Base-by-base conservation (phyloP, 768 basidiomycete species). In the Myochromella boudieri region DNA sequence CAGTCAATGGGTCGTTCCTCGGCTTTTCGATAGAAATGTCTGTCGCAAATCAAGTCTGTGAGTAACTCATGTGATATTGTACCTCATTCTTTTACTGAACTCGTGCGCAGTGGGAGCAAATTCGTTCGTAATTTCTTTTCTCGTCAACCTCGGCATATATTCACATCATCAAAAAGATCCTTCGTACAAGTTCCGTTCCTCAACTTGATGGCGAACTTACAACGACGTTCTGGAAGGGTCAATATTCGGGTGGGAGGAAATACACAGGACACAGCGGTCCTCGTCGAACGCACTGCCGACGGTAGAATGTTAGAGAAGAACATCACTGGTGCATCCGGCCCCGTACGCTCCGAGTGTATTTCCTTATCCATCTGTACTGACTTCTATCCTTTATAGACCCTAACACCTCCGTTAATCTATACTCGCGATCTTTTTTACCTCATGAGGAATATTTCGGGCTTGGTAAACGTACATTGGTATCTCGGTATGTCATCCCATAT, bases 201-300 rank as follows among this genome's bases (percentile, higher is more conserved):
- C n/a, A 91, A 92, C 60, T 70, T 91, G 25, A 80, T 93, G 73
- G 72, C 80, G 4, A 85, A 87, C 52, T 68, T 93, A n/a, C 71
- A 70, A 39, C 71, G 78, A 54, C 75, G 90, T 20, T 77, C 78
- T 3, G 87, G 87, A 2, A 57, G 64, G 1, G 79, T 88, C 6
- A 65, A 75, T 10, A 64, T 91, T n/a, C 80, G 89, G 6, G 70
- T 91, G 1, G 89, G 90, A 18, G 89, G 89, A 37, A 91, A 91
- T 64, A 83, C 85, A 0, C 90, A 91, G 59, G 90, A 93, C 44
- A 76, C 70, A 3, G 84, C 81, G 7, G 59, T 65, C 3, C 61
- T 81, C 49, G 81, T 80, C 7, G 67, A 69, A 37, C 70, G 67
- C 28, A 74, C 81, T 6, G 60, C 75, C 0, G 72, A 80, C 42